Evolutionary conservation across 2,329 filamentous ascomycete species (phyloP).

Genomic region (Lasiodiplodia theobromae): DNA sequence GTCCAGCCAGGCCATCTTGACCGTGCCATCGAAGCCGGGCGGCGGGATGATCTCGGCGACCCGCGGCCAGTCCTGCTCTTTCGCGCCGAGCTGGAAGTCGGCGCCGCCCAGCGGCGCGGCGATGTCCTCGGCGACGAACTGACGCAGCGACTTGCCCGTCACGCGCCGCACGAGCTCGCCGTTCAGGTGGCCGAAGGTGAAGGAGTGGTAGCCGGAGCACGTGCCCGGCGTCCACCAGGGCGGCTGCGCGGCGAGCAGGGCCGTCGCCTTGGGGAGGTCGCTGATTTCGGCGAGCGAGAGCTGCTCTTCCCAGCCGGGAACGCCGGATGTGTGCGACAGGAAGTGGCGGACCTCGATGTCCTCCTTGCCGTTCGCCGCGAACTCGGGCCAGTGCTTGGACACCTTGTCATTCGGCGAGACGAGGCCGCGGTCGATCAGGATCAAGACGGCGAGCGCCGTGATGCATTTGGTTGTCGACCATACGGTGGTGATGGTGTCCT

Average conservation of each 20-base stretch:
- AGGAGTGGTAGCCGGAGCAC: slow-evolving; percentile 14
- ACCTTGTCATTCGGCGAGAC: slow-evolving; percentile 39
- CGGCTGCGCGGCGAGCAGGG: slow-evolving; percentile 10
- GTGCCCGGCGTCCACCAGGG: slow-evolving; percentile 19
- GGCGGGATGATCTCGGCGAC: slow-evolving; percentile 6
- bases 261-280: slow-evolving; percentile 2
- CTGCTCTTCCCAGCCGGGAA: slow-evolving; percentile 10
- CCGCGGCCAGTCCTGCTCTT: slow-evolving; percentile 7
- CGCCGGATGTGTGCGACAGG: slow-evolving; percentile 19
- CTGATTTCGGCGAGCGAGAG: slow-evolving; percentile 1
- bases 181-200: slow-evolving; percentile 7
- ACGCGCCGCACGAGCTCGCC: slow-evolving; percentile 17
- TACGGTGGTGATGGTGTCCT: slow-evolving; percentile 36
- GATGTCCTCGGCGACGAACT: slow-evolving; percentile 20
- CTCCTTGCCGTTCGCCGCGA: slow-evolving; percentile 42
- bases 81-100: slow-evolving; percentile 26
- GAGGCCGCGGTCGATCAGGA: slow-evolving; percentile 39
- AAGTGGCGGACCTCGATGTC: slow-evolving; percentile 37
- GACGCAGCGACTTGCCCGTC: slow-evolving; percentile 2
- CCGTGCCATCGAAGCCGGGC: neutral
- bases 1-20: neutral
- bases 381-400: slow-evolving; percentile 44
- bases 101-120: neutral
- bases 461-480: slow-evolving; percentile 42
- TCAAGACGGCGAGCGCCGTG: slow-evolving; percentile 37